Base-by-base conservation (phyloP, 306 rosid species). In the Pueraria montana region DNA sequence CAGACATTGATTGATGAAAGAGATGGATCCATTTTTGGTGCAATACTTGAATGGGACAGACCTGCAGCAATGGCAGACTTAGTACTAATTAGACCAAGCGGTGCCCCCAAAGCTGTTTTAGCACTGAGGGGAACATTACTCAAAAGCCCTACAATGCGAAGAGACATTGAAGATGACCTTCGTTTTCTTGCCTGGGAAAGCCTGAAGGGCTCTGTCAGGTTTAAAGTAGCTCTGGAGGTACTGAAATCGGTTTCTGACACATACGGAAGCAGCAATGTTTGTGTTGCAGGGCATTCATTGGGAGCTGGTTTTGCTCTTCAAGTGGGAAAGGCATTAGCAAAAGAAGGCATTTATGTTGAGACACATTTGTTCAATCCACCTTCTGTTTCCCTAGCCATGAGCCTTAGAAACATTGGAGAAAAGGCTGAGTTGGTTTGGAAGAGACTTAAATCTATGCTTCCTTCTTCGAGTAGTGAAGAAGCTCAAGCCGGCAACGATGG, bases 301-400 rank as follows among this genome's bases (percentile, higher is more conserved):
- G 99, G 98, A 5, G 99, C 99, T 40, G 98, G 99, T 2, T 94
- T 96, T 80, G 97, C 98, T 82, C 97, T 96, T 73, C 98, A 96
- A 77, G 94, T 96, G 1, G 99, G 99, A 59, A 96, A 96, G 64
- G 87, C 94, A 32, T 66, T 96, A 34, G 99, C 99, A 12, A 96
- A 92, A 81, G 96, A 96, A 71, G 97, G 97, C 10, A 84, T 94
- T 23, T 91, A 74, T 78, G 92, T 94, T 7, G 99, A 94, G 50
- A 92, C 99, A 3, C 99, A 96, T 74, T 72, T 96, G 63, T 96
- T 96, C 84, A 96, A 96, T 82, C 99, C 99, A 12, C 99, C 99
- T 61, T 96, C 99, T 0, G 95, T 93, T 83, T 96, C 99, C 5
- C 20, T 96, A 4, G 99, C 98, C 5, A 93, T 92, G 97, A 96